phyloP scores from a whole-genome alignment of 768 basidiomycete genomes.

The Candolleomyces efflorescens region DNA sequence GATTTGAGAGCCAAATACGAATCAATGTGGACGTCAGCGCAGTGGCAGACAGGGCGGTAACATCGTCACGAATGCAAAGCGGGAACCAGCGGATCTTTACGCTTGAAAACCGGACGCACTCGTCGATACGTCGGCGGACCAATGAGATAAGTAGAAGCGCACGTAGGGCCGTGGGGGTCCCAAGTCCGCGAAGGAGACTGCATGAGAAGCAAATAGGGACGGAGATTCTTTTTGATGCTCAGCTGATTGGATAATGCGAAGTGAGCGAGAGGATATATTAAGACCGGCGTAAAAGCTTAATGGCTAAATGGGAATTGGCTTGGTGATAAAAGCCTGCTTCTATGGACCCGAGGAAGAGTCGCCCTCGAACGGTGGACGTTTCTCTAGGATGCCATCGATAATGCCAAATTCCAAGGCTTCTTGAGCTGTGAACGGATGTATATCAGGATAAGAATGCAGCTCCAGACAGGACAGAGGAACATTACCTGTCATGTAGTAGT shows the following conservation, averaged over 20 bases:
- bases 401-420: conserved; percentile 91
- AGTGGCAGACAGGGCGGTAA: neutral
- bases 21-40: neutral
- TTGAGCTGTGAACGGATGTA: conserved; percentile 47
- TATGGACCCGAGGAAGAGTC: conserved; percentile 17
- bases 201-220: neutral
- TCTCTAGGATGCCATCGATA: conserved; percentile 88
- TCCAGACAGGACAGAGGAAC: conserved; percentile 11
- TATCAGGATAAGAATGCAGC: conserved; percentile 16
- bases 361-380: conserved; percentile 54
- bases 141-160: neutral
- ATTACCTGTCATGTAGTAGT: conserved; percentile 92
- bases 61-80: neutral
- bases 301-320: neutral
- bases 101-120: conserved; percentile 6
- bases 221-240: neutral
- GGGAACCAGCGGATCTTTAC: neutral
- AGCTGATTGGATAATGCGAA: conserved; percentile 5
- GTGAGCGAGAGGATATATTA: conserved; percentile 1
- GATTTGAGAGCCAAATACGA: neutral
- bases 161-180: neutral
- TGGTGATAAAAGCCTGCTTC: neutral
- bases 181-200: neutral
- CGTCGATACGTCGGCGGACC: neutral
- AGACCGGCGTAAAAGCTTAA: conserved; percentile 27